Percentiles rank a stretch among this genome's conserved stretches.
phyloP scores from a whole-genome alignment of 352 stramenopile genomes.

The Phytophthora cryptogea region DNA sequence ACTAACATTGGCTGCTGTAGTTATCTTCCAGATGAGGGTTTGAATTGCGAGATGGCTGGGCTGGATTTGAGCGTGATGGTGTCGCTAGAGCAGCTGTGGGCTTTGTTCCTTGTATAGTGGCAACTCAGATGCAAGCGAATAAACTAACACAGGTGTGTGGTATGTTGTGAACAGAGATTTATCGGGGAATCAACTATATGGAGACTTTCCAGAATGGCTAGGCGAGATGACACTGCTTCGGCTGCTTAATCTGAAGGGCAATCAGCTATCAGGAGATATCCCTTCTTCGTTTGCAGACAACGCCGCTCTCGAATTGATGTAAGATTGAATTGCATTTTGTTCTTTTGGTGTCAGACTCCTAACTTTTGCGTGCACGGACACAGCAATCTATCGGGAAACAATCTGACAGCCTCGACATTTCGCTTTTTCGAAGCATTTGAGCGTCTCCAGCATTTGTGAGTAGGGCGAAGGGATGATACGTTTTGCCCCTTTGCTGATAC shows the following conservation, averaged over 20 bases:
- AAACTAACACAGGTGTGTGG: not conserved
- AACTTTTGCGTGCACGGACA: not conserved
- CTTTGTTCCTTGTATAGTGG: not conserved
- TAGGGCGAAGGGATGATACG: not conserved
- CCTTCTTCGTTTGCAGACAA: slow-evolving; percentile 57
- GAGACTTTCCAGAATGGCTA: slow-evolving; percentile 63
- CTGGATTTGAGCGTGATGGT: slow-evolving; percentile 69
- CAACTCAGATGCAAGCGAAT: not conserved
- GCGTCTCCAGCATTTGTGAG: slow-evolving; percentile 46
- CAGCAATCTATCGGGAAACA: slow-evolving; percentile 51
- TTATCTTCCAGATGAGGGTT: slow-evolving; percentile 52
- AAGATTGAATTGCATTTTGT: slow-evolving; percentile 1
- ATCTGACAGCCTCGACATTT: slow-evolving; percentile 33
- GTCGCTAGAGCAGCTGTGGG: slow-evolving; percentile 75
- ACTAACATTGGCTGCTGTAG: slow-evolving; percentile 25
- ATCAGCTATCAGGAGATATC: slow-evolving; percentile 50
- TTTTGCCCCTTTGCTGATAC: not conserved
- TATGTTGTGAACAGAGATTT: slow-evolving; percentile 44
- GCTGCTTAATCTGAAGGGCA: slow-evolving; percentile 58
- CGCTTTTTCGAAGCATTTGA: slow-evolving; percentile 43
- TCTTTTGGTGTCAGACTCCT: not conserved
- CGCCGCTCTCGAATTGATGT: slow-evolving; percentile 69
- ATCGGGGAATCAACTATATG: slow-evolving; percentile 53
- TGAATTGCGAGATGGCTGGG: slow-evolving; percentile 55
- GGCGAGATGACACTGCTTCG: slow-evolving; percentile 66